Evolutionary conservation across 805 yeast genomes (phyloP).

Genomic region (Hanseniaspora guilliermondii): DNA sequence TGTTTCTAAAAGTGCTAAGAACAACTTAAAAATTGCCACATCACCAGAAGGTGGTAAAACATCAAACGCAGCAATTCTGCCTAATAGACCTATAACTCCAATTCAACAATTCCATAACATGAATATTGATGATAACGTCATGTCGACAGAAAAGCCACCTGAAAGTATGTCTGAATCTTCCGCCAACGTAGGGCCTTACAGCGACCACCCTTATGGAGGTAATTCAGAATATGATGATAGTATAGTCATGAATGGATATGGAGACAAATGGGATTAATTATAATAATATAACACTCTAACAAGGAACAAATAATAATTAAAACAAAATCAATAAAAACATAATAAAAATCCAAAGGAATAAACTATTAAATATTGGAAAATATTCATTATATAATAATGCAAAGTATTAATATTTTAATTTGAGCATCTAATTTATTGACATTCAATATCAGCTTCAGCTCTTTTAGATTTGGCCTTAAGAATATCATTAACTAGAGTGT

Average conservation of each 20-base stretch:
- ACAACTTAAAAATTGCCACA: neutral
- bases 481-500: neutral
- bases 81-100: slow-evolving; percentile 6
- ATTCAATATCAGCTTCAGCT: slow-evolving; percentile 2
- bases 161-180: neutral
- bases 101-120: neutral
- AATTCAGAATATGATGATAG: slow-evolving; percentile 12
- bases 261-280: neutral
- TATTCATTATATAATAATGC: no score
- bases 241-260: slow-evolving; percentile 4
- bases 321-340: neutral
- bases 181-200: neutral
- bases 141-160: neutral
- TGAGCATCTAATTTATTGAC: neutral
- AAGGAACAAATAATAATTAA: neutral
- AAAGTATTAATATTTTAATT: no score
- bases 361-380: no score
- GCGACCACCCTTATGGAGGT: slow-evolving; percentile 12
- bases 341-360: no score
- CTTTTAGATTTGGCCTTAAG: slow-evolving; percentile 1
- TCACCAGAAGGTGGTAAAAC: neutral
- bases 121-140: neutral
- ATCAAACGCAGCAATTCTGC: neutral
- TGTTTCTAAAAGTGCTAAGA: neutral
- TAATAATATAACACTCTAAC: no score